phyloP scores from a whole-genome alignment of 2,329 filamentous ascomycete species.

The Zasmidium cellare region DNA sequence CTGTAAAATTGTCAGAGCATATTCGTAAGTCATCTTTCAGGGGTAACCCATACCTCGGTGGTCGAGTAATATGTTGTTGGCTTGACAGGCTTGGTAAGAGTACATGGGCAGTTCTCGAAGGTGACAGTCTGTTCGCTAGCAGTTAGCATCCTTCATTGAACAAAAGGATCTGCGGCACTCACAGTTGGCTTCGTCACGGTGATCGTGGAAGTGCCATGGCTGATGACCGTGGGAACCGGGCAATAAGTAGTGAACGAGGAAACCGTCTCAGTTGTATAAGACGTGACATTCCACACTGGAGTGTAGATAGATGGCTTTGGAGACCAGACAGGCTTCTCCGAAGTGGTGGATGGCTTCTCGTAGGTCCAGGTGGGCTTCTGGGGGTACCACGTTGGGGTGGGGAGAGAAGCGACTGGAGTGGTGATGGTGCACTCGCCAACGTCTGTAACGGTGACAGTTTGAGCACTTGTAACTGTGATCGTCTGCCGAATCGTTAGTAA shows the following conservation, averaged over 20 bases:
- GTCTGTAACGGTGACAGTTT: neutral
- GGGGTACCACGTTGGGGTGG: neutral
- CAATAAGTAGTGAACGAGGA: neutral
- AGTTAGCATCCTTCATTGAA: too few species aligned
- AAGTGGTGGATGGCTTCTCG: neutral
- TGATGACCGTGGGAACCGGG: neutral
- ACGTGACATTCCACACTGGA: neutral
- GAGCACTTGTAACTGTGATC: too few species aligned
- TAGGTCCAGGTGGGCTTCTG: neutral
- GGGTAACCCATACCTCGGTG: too few species aligned
- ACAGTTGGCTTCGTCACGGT: neutral
- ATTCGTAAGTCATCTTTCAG: too few species aligned
- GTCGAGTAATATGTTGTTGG: neutral
- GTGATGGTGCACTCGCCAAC: neutral
- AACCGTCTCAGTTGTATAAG: neutral
- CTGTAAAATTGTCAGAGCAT: too few species aligned
- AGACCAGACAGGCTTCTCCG: neutral
- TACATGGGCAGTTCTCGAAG: neutral
- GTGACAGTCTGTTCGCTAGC: neutral
- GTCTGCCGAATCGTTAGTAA: too few species aligned
- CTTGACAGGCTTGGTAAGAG: neutral
- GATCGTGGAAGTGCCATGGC: neutral
- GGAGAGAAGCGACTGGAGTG: neutral
- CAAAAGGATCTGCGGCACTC: too few species aligned
- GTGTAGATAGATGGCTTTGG: neutral